Evolutionary conservation across 805 yeast species (phyloP).

Genomic region (Myxozyma geophila): DNA sequence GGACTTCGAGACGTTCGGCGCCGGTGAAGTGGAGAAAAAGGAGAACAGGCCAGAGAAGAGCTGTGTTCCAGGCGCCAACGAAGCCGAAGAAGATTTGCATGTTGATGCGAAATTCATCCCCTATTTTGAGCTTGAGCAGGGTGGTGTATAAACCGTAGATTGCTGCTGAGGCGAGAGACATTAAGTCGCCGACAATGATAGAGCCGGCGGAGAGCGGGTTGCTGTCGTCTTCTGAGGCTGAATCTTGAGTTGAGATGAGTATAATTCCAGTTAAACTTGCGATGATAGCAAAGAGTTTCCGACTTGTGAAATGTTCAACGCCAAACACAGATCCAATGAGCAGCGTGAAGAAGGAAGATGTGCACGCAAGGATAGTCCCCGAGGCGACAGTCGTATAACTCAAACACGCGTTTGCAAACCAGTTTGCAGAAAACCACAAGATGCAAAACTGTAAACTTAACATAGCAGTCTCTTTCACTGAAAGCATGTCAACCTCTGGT

Average conservation of each 20-base stretch:
- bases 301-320: conserved; percentile 67
- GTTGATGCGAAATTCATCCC: conserved; percentile 74
- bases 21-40: conserved; percentile 65
- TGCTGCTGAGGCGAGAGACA: conserved; percentile 85
- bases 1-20: conserved; percentile 73
- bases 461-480: conserved; percentile 64
- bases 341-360: conserved; percentile 91
- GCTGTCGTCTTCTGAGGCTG: conserved; percentile 43
- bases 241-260: conserved; percentile 74
- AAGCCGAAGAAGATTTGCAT: conserved; percentile 92
- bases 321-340: conserved; percentile 74
- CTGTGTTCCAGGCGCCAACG: conserved; percentile 82
- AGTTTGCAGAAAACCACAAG: conserved; percentile 88
- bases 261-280: conserved; percentile 79
- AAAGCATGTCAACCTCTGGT: conserved; percentile 20
- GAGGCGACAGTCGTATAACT: conserved; percentile 91
- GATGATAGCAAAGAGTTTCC: conserved; percentile 70
- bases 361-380: conserved; percentile 90
- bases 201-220: conserved; percentile 32
- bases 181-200: conserved; percentile 67
- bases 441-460: conserved; percentile 81
- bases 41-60: conserved; percentile 82
- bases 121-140: conserved; percentile 71
- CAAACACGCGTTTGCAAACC: conserved; percentile 84
- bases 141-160: conserved; percentile 92